phyloP scores from a whole-genome alignment of 2,329 filamentous ascomycete genomes.

The Aspergillus aculeatus region DNA sequence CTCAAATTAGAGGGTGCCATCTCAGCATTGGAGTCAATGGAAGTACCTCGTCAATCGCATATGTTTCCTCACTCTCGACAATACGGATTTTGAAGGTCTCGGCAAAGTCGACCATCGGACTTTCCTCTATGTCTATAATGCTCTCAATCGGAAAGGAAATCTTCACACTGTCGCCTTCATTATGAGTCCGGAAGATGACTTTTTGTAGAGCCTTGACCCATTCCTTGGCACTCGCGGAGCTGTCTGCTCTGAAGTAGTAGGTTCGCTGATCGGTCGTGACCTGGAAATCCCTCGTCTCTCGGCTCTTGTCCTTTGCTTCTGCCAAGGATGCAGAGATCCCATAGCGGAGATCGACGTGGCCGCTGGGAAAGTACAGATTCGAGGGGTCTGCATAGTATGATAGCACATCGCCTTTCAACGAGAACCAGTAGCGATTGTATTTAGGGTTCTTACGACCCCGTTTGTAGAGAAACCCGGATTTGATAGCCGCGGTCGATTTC shows the following conservation, averaged over 20 bases:
- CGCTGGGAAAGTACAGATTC: slow-evolving; percentile 86
- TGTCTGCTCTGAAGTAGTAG: slow-evolving; percentile 88
- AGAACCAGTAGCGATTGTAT: slow-evolving; percentile 91
- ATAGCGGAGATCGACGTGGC: slow-evolving; percentile 88
- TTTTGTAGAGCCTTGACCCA: slow-evolving; percentile 94
- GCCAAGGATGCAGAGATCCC: slow-evolving; percentile 80
- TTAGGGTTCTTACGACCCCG: slow-evolving; percentile 83
- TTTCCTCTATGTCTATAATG: slow-evolving; percentile 89
- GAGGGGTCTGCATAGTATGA: slow-evolving; percentile 83
- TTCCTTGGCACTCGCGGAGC: slow-evolving; percentile 81
- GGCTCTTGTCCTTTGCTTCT: slow-evolving; percentile 65
- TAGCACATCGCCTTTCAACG: slow-evolving; percentile 84
- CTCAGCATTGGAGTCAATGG: neutral
- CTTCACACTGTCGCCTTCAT: slow-evolving; percentile 95
- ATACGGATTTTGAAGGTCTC: slow-evolving; percentile 93
- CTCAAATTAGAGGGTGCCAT: slow-evolving; percentile 15
- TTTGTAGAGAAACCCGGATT: slow-evolving; percentile 86
- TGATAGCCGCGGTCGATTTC: slow-evolving; percentile 75
- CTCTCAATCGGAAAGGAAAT: slow-evolving; percentile 87
- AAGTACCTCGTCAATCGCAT: slow-evolving; percentile 83
- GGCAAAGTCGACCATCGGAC: slow-evolving; percentile 83
- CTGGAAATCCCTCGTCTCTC: slow-evolving; percentile 73
- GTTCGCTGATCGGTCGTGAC: slow-evolving; percentile 79
- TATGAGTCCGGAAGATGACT: slow-evolving; percentile 92
- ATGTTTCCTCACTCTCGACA: slow-evolving; percentile 90